Conservation (phyloP, 73 alveolate species). For the Uronychia setigera region DNA sequence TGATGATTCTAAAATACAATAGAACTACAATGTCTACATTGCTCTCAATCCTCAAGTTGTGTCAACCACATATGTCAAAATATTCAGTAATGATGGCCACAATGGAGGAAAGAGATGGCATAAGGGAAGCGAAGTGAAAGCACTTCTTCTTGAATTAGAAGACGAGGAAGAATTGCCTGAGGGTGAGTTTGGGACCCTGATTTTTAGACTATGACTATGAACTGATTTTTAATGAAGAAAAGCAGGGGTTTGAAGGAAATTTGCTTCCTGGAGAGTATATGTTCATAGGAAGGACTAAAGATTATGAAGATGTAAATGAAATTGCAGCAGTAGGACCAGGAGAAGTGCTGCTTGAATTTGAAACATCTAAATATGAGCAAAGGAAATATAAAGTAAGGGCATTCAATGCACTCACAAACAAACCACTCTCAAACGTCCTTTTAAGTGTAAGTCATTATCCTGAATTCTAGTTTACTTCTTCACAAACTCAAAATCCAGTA, state of each 20-base stretch:
- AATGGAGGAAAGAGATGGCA: not conserved
- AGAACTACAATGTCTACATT: not conserved
- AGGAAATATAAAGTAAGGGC: not conserved
- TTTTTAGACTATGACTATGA: not conserved
- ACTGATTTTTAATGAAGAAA: slow-evolving; percentile 1
- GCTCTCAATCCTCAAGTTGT: not conserved
- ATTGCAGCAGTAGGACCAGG: not conserved
- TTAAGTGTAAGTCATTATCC: not conserved
- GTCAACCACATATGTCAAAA: not conserved
- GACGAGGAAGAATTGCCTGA: slow-evolving; percentile 1
- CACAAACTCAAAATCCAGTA: not conserved
- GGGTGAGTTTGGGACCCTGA: not conserved
- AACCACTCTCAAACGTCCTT: not conserved
- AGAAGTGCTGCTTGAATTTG: not conserved
- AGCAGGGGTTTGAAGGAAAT: not conserved
- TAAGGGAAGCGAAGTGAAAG: not conserved
- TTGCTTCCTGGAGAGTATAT: not conserved
- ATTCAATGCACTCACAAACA: not conserved
- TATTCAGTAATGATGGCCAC: not conserved
- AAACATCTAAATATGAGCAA: not conserved
- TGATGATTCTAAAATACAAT: not conserved
- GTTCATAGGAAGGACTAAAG: not conserved
- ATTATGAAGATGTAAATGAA: not conserved
- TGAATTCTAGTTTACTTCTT: not conserved
- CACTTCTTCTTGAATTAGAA: not conserved